Percentiles rank a stretch among this genome's conserved stretches.
phyloP scores from a whole-genome alignment of 2,329 filamentous ascomycete genomes.

The Arthroderma sp. region DNA sequence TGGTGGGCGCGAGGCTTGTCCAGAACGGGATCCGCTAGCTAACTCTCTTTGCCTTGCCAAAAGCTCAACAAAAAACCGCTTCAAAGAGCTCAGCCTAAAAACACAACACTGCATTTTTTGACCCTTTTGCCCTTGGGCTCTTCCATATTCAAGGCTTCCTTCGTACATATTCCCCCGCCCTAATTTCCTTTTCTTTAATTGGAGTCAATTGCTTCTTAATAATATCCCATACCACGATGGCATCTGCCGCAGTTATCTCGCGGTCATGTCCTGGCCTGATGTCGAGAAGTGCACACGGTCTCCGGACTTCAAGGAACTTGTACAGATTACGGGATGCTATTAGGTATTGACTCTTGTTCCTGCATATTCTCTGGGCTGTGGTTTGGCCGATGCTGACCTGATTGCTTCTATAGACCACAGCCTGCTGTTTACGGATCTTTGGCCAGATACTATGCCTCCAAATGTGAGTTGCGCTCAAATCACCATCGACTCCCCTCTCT shows the following conservation, averaged over 20 bases:
- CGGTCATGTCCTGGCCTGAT: slow-evolving; percentile 33
- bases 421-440: slow-evolving; percentile 46
- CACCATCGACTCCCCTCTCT: slow-evolving; percentile 6
- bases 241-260: slow-evolving; percentile 36
- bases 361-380: neutral
- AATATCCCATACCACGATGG: slow-evolving; percentile 6
- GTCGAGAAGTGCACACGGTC: slow-evolving; percentile 27
- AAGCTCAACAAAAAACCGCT: slow-evolving; percentile 8
- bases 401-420: slow-evolving; percentile 20
- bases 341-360: slow-evolving; percentile 19
- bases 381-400: slow-evolving; percentile 1
- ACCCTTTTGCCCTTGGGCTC: too few relatives aligned
- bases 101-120: neutral
- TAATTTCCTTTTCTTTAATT: neutral
- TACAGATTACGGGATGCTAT: slow-evolving; percentile 31
- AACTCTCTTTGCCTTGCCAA: neutral
- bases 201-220: neutral
- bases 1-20: slow-evolving; percentile 3
- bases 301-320: slow-evolving; percentile 33
- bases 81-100: neutral
- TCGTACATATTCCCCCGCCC: too few relatives aligned
- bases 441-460: slow-evolving; percentile 55
- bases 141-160: too few relatives aligned
- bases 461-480: slow-evolving; percentile 38
- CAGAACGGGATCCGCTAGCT: slow-evolving; percentile 1